Percentiles rank a stretch among this genome's conserved stretches.
Conservation (phyloP, 129 eudicot genomes). For the carrot (Daucus carota) region DNA sequence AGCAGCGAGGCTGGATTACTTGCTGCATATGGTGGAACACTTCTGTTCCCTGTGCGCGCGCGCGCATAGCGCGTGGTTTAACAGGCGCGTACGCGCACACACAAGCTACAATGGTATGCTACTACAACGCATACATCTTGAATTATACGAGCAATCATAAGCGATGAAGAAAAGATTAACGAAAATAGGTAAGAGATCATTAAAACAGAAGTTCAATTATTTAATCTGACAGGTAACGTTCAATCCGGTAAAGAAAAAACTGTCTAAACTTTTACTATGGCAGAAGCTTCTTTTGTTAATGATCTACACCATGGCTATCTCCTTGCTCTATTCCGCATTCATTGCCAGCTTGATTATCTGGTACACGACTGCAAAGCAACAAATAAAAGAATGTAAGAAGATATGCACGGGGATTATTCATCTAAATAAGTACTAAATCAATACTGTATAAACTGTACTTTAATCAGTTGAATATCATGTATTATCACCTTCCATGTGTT, state of each 20-base stretch:
- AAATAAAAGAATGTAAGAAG: not conserved
- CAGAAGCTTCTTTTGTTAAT: not conserved
- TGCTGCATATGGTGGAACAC: not conserved
- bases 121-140: not conserved
- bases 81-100: too few relatives aligned
- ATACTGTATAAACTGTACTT: not conserved
- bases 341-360: conserved; percentile 47
- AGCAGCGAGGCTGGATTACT: not conserved
- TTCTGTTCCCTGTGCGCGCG: not conserved
- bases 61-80: too few relatives aligned
- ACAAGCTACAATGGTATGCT: not conserved
- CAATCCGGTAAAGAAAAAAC: not conserved
- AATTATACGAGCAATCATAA: not conserved
- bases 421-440: not conserved
- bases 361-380: conserved; percentile 34
- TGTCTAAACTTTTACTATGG: not conserved
- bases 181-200: not conserved
- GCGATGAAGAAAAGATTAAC: not conserved
- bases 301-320: not conserved
- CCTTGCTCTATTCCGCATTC: conserved; percentile 9
- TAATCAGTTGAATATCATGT: not conserved
- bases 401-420: not conserved
- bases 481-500: not conserved
- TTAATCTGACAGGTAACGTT: not conserved
- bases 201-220: not conserved